These are phyloP conservation scores for Leishmania lainsoni DNA, from an alignment of 208 protist species.

Conservation along the genomic window DNA sequence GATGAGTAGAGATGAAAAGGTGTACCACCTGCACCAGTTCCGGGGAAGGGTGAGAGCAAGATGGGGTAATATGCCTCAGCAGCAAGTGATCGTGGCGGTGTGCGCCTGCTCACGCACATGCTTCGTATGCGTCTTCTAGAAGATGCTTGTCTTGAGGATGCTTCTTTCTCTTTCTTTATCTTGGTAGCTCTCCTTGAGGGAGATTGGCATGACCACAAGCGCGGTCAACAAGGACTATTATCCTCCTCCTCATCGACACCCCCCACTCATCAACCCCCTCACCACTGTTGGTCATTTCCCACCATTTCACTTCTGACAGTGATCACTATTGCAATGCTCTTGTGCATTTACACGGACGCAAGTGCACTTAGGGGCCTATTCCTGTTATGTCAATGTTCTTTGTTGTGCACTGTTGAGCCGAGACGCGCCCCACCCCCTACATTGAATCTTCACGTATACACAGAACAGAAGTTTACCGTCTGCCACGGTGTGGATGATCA, in stretches of 20 bases:
- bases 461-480: neutral
- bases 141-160: neutral
- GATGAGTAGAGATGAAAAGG: neutral
- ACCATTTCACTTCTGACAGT: neutral
- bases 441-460: neutral
- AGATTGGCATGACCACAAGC: neutral
- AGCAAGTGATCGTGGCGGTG: neutral
- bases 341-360: neutral
- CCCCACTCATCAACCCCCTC: neutral
- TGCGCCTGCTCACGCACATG: neutral
- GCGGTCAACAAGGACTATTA: neutral
- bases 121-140: neutral
- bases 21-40: neutral
- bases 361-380: neutral
- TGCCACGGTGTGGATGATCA: neutral
- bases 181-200: neutral
- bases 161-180: too few relatives aligned
- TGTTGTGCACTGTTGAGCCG: neutral
- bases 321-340: neutral
- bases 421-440: neutral
- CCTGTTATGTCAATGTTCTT: neutral
- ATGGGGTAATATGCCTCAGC: neutral
- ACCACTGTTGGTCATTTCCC: neutral
- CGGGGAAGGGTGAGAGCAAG: neutral
- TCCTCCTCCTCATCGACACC: neutral